phyloP scores from a whole-genome alignment of 345 rosid species.

The Camelina laxa region DNA sequence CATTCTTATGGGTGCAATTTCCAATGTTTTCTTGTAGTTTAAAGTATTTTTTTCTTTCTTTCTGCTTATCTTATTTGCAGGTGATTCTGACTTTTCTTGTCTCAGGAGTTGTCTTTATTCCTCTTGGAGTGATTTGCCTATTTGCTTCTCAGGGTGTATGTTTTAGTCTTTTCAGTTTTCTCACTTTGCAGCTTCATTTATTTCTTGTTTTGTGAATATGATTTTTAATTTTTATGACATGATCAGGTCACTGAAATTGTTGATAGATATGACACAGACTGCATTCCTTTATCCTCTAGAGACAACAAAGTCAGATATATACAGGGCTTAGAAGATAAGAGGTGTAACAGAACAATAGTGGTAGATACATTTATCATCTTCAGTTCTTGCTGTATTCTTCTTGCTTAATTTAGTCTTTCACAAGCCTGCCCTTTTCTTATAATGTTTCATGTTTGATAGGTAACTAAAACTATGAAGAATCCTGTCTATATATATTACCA shows the following conservation, averaged over 20 bases:
- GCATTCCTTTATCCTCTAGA: conserved; percentile 55
- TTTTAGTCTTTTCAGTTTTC: not conserved
- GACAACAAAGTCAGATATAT: conserved; percentile 60
- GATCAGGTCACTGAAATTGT: conserved; percentile 77
- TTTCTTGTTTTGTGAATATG: not conserved
- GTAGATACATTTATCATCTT: conserved; percentile 46
- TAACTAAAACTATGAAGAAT: conserved; percentile 68
- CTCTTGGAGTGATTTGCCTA: conserved; percentile 78
- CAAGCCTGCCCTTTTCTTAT: not conserved
- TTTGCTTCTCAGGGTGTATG: conserved; percentile 80
- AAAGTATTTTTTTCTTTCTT: not conserved
- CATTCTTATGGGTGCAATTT: not conserved
- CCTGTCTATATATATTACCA: conserved; percentile 87
- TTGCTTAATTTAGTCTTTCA: not conserved
- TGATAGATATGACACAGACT: conserved; percentile 66
- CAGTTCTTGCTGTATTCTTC: not conserved
- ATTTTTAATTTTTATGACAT: not conserved
- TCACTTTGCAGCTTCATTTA: conserved; percentile 5
- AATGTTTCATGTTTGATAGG: conserved; percentile 43
- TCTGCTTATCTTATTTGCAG: conserved; percentile 43
- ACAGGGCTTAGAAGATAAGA: conserved; percentile 50
- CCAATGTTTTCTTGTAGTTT: not conserved
- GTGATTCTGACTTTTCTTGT: conserved; percentile 75
- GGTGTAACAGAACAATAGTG: conserved; percentile 55
- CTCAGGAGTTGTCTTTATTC: conserved; percentile 77